phyloP scores from a whole-genome alignment of 2,329 filamentous ascomycete species.

The Fusarium sp. region DNA sequence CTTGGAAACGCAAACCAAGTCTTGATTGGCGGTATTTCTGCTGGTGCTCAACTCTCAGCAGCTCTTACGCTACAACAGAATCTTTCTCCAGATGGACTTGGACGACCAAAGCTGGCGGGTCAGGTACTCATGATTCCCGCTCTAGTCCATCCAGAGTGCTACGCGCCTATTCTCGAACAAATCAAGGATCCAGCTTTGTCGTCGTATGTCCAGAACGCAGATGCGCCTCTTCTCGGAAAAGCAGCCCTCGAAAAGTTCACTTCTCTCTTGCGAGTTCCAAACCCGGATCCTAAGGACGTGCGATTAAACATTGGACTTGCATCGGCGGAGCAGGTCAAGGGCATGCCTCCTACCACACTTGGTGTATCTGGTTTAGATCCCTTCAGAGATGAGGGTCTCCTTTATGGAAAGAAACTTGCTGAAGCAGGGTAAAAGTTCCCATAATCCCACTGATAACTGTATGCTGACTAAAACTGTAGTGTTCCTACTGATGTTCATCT shows the following conservation, averaged over 20 bases:
- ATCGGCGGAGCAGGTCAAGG: constrained; percentile 49
- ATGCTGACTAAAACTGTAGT: constrained; percentile 36
- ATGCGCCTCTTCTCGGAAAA: constrained; percentile 56
- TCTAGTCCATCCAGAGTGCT: constrained; percentile 46
- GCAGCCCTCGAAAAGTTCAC: constrained; percentile 36
- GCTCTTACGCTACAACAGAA: constrained; percentile 55
- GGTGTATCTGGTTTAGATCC: constrained; percentile 60
- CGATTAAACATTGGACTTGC: constrained; percentile 52
- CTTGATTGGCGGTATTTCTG: constrained; percentile 61
- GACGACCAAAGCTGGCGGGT: constrained; percentile 54
- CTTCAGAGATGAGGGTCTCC: constrained; percentile 59
- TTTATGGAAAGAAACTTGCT: constrained; percentile 57
- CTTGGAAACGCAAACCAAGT: constrained; percentile 42
- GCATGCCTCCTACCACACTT: constrained; percentile 58
- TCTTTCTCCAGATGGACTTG: constrained; percentile 32
- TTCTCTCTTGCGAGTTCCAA: constrained; percentile 42
- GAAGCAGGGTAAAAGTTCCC: constrained; percentile 54
- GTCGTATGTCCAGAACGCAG: constrained; percentile 57
- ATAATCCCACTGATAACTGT: not conserved
- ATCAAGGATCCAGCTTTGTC: constrained; percentile 55
- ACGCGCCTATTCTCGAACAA: constrained; percentile 47
- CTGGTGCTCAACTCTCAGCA: constrained; percentile 58
- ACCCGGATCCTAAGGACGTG: constrained; percentile 45
- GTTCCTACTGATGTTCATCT: constrained; percentile 61
- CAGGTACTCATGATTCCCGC: constrained; percentile 64